Percentiles rank a stretch among this genome's conserved stretches.
phyloP scores from a whole-genome alignment of 257 asterid genomes.

The Knoxia roxburghii region DNA sequence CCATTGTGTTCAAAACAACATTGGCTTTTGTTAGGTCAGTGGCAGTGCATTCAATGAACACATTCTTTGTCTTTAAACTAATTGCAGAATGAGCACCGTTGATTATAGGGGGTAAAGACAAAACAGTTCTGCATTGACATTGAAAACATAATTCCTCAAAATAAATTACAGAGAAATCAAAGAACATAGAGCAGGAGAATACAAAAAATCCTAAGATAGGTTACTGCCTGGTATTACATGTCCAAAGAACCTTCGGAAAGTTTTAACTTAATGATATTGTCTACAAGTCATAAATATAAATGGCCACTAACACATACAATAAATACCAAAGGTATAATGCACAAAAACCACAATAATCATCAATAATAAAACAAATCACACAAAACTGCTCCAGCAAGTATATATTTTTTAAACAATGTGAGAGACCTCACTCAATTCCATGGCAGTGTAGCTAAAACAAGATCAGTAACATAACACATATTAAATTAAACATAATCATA shows the following conservation, averaged over 20 bases:
- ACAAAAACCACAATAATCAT: neutral
- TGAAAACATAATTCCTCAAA: neutral
- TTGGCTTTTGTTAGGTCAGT: constrained; percentile 90
- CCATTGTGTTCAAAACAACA: constrained; percentile 91
- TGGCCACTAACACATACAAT: neutral
- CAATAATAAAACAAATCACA: neutral
- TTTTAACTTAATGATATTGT: neutral
- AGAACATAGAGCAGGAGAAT: neutral
- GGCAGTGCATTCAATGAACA: constrained; percentile 96
- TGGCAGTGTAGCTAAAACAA: no score
- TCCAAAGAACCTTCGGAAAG: neutral
- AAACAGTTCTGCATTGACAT: constrained; percentile 64
- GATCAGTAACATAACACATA: no score
- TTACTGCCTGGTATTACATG: neutral
- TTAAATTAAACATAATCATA: no score
- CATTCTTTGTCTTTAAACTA: constrained; percentile 69
- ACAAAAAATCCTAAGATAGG: neutral
- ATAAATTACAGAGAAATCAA: neutral
- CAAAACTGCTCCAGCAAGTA: neutral
- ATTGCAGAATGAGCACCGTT: constrained; percentile 97
- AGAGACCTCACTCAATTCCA: no score
- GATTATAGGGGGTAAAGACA: constrained; percentile 92
- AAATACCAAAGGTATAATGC: neutral
- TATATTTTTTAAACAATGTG: neutral
- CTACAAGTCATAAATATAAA: no score